These are phyloP conservation scores for Lipomyces yamadae DNA, from an alignment of 805 yeast species.

Conservation along the genomic window DNA sequence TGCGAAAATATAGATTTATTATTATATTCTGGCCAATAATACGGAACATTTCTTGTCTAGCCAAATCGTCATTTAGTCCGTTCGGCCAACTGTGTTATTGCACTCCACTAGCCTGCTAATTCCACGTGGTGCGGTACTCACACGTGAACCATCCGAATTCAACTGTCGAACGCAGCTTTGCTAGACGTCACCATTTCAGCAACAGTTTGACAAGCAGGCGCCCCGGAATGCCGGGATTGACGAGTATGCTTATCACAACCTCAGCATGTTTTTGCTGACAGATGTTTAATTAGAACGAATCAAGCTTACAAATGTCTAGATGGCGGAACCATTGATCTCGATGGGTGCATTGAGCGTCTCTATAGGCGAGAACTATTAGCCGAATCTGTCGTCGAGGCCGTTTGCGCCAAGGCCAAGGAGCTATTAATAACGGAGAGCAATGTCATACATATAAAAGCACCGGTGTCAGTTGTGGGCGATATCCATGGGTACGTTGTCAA, in stretches of 20 bases:
- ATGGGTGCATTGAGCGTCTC: slow-evolving; percentile 69
- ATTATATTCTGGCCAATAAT: background rate
- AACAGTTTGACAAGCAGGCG: background rate
- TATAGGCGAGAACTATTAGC: slow-evolving; percentile 70
- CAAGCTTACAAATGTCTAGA: background rate
- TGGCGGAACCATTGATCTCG: slow-evolving; percentile 54
- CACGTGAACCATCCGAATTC: background rate
- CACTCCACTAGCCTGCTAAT: background rate
- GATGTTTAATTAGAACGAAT: background rate
- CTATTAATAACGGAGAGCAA: slow-evolving; percentile 79
- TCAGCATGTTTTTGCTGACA: background rate
- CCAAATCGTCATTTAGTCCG: background rate
- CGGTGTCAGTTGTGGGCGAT: slow-evolving; percentile 96
- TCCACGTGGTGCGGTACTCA: background rate
- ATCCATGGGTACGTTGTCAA: slow-evolving; percentile 66
- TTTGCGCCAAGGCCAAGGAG: slow-evolving; percentile 83
- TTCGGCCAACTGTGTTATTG: background rate
- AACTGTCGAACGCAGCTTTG: background rate
- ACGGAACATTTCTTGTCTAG: background rate
- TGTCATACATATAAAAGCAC: slow-evolving; percentile 80
- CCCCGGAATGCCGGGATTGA: slow-evolving; percentile 21
- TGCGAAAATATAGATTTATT: background rate
- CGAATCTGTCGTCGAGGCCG: slow-evolving; percentile 68
- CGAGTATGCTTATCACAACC: slow-evolving; percentile 1
- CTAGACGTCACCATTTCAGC: background rate